Conservation (phyloP, 1,284 basidiomycete species). For the Acaromyces ingoldii region DNA sequence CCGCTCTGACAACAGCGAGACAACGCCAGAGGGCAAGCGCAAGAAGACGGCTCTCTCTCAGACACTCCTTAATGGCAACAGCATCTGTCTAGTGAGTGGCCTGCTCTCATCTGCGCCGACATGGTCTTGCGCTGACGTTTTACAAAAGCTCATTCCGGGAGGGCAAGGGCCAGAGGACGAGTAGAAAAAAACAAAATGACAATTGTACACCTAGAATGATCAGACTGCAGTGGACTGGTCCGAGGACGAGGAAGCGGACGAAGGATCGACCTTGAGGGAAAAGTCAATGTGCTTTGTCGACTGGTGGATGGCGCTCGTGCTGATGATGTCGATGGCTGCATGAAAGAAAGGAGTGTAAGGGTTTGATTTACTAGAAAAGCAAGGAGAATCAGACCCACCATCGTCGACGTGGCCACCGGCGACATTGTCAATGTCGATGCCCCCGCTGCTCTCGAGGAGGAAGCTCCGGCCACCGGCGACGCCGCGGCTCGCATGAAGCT, state of each 20-base stretch:
- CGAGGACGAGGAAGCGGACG: too few relatives aligned
- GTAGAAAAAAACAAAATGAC: neutral
- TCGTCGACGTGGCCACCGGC: constrained; percentile 35
- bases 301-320: constrained; percentile 46
- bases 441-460: constrained; percentile 44
- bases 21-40: constrained; percentile 70
- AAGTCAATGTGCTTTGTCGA: constrained; percentile 50
- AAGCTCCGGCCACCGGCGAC: constrained; percentile 21
- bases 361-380: neutral
- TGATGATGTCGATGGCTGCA: constrained; percentile 47
- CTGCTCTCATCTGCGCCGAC: neutral
- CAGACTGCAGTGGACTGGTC: neutral
- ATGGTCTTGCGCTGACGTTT: neutral
- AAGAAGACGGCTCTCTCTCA: constrained; percentile 79
- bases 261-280: constrained; percentile 47
- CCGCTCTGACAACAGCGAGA: constrained; percentile 62
- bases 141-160: constrained; percentile 10
- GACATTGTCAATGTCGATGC: constrained; percentile 44
- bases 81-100: constrained; percentile 82
- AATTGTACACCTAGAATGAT: neutral
- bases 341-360: neutral
- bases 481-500: constrained; percentile 10
- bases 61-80: constrained; percentile 93
- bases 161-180: constrained; percentile 10
- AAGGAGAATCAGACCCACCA: constrained; percentile 9